Evolutionary conservation across 257 asterid genomes (phyloP), one percentile per base, ranked within the genome.

Genomic region (Penstemon barbatus): DNA sequence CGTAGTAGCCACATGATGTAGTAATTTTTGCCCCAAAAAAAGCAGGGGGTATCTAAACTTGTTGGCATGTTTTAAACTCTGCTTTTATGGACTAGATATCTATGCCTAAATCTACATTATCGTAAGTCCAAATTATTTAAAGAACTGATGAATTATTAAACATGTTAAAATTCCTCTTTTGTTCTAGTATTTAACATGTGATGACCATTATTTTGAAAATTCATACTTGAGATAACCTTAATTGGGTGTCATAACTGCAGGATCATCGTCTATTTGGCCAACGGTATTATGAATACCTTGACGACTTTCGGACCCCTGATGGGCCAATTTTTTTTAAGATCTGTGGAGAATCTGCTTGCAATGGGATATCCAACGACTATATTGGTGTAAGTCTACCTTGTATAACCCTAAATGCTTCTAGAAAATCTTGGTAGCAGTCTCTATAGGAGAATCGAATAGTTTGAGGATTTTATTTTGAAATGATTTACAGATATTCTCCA

Each of bases 311-410:
- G 46, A 36, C 61, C 8, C 97, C 93, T 43, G 83, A 89, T 79
- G 97, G 97, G 52, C 99, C 99, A 1, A 82, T 94, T 71, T 94
- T 94, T 76, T 79, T 94, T 70, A 83, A 68, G 82, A 87, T 94
- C 15, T 87, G 97, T 64, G 99, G 99, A 55, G 97, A 94, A 85
- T 77, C 97, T 71, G 86, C 81, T 38, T 94, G 99, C 87, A 44
- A 36, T 65, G 99, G 99, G 75, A 89, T 94, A 74, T 10, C 85
- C 52, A 94, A 91, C 68, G 99, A 94, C 75, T 91, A 91, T 67
- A 70, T 91, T 69, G 73, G 80, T 56, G 97, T 94, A 83, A 85
- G 87, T 77, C 33, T 67, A 13, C 66, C 45, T 61, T 33, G 25
- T 65, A 44, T n/a, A n/a, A n/a, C n/a, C n/a, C n/a, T n/a, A n/a